Base-by-base conservation (phyloP, 164 flowering plant genomes). In the Malania oleifera region DNA sequence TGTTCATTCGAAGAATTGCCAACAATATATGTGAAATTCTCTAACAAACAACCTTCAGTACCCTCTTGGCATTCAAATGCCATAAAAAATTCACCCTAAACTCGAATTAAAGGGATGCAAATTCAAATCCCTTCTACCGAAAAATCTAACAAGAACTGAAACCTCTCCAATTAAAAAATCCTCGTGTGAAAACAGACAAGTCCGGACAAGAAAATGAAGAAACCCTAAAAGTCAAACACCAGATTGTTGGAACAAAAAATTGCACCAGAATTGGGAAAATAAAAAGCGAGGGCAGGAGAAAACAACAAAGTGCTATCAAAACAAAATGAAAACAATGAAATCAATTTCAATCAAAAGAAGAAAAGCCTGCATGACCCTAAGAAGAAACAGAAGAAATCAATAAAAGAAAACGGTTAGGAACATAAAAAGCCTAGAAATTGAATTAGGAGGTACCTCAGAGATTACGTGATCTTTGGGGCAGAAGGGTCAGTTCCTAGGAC, bases 11-110 rank as follows among this genome's bases (percentile, higher is more conserved):
- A 61, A 24, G 66, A 59, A 60, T 64, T 52, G 19, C 59, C 67
- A 9, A 60, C 43, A 54, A 10, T 23, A 56, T 64, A 60, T 24
- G 45, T 20, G 49, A 55, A 68, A 44, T 66, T 49, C 38, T 75
- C 60, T 15, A 65, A 63, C 55, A 61, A 63, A 15, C 48, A 44
- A 63, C 58, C 67, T 62, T 52, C 63, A 34, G 38, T 61, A 49
- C 25, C 50, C 20, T 62, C 66, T 58, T 64, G 89, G 86, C 86
- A 86, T 72, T 79, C 85, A 77, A 84, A 79, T 73, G 70, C 93
- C 93, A 86, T 86, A 81, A 78, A 86, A 83, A 29, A 40, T 19
- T 34, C 48, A 35, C 19, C n/a, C 34, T n/a, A 55, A 29, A 24
- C n/a, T 39, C 4, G 54, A 54, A 9, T 41, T 25, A 5, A 27